phyloP scores from a whole-genome alignment of 768 basidiomycete species.

The Dendrothele bispora region DNA sequence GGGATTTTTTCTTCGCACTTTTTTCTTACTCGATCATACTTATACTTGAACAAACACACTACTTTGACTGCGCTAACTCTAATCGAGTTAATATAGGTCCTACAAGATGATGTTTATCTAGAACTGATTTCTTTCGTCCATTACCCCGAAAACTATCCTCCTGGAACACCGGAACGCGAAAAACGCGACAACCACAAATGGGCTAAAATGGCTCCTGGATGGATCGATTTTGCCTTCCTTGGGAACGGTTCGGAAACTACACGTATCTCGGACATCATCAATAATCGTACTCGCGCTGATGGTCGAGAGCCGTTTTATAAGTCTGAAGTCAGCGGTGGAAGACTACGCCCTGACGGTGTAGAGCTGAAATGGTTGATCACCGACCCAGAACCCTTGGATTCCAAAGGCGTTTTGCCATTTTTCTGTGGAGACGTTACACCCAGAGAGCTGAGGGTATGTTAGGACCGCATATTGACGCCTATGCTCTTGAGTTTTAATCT shows the following conservation, averaged over 20 bases:
- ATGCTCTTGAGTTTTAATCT: neutral
- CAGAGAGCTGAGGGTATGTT: constrained; percentile 54
- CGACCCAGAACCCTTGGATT: constrained; percentile 24
- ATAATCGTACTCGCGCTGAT: constrained; percentile 43
- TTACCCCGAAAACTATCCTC: constrained; percentile 52
- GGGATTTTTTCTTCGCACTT: neutral
- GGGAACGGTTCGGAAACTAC: constrained; percentile 44
- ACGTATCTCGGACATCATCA: constrained; percentile 53
- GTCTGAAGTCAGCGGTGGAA: constrained; percentile 50
- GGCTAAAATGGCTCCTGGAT: constrained; percentile 55
- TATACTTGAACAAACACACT: neutral
- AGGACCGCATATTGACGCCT: neutral
- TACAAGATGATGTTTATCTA: constrained; percentile 61
- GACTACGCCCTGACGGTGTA: constrained; percentile 54
- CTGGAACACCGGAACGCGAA: constrained; percentile 41
- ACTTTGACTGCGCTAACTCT: too few relatives aligned
- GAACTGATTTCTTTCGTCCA: constrained; percentile 71
- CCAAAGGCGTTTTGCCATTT: constrained; percentile 52
- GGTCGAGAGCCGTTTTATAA: constrained; percentile 41
- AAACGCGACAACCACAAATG: constrained; percentile 50
- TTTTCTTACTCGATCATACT: neutral
- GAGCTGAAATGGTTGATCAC: constrained; percentile 60
- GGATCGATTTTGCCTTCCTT: constrained; percentile 68
- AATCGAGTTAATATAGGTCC: too few relatives aligned
- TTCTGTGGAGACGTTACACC: constrained; percentile 77